Evolutionary conservation across 2,329 filamentous ascomycete genomes (phyloP), one percentile per base, ranked within the genome.

Genomic region (Fusarium sp.): DNA sequence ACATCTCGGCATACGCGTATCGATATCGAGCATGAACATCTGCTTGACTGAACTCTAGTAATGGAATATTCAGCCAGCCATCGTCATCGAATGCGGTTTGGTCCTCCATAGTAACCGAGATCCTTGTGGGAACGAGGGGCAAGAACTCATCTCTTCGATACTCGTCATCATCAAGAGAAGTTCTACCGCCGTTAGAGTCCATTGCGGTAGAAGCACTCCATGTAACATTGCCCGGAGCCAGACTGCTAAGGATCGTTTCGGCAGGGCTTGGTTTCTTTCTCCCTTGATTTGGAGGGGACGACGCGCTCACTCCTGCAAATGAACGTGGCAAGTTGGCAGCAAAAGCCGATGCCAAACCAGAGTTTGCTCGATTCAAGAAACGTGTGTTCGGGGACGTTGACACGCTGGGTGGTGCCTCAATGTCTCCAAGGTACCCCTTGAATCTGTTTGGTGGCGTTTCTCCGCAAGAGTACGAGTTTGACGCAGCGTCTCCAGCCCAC

Each of bases 61-160:
- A 77, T 6, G 89, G 85, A 4, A 83, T 82, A 20, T 81, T 83
- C 72, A 90, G 82, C 82, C 88, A 90, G 14, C 88, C 88, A 71
- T 91, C 89, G 51, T 91, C 88, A 66, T 91, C 89, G 68, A 91
- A 91, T 20, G 85, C 82, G n/a, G 83, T 83, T 65, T 89, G 87
- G 63, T 91, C 88, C 71, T 86, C 84, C 66, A 90, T 81, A 8
- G 81, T 80, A 8, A 89, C 79, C 2, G 81, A 80, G 7, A 88
- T 83, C 21, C 79, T 82, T 17, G 85, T 80, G 7, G 85, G 84
- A 4, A 87, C 79, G 62, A 85, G 74, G 10, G 82, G 78, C 6
- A 83, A 73, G 14, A 78, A 59, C 14, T 85, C 83, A 6, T 86
- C 84, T 48, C 78, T 77, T 17, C 79, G 79, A 20, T 75, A 76